Evolutionary conservation across 2,329 filamentous ascomycete genomes (phyloP).

Genomic region (Monosporascus sp.): DNA sequence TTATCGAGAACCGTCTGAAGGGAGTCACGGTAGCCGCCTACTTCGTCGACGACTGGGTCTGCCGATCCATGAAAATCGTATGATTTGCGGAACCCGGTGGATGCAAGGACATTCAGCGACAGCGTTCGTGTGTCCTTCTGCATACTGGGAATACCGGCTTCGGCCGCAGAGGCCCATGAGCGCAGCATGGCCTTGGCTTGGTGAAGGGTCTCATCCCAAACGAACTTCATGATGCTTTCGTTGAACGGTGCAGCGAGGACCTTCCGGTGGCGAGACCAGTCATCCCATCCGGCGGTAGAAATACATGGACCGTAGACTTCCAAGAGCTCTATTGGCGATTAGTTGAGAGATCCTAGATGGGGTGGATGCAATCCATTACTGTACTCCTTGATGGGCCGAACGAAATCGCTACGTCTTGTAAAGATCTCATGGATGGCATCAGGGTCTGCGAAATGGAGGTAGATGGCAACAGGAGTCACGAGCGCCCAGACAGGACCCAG

Average conservation of each 20-base stretch:
- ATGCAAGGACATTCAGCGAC: slow-evolving; percentile 24
- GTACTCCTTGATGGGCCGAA: slow-evolving; percentile 13
- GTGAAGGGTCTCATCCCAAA: slow-evolving; percentile 22
- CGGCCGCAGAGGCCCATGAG: slow-evolving; percentile 9
- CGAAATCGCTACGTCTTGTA: slow-evolving; percentile 15
- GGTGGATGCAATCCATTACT: slow-evolving; percentile 5
- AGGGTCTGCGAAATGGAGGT: slow-evolving; percentile 18
- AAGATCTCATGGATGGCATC: slow-evolving; percentile 18
- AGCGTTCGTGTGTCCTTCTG: slow-evolving; percentile 21
- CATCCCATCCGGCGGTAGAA: slow-evolving; percentile 21
- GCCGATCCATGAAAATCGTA: slow-evolving; percentile 18
- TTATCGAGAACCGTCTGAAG: slow-evolving; percentile 23
- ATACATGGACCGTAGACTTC: slow-evolving; percentile 25
- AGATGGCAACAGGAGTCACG: slow-evolving; percentile 14
- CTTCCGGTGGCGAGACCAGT: slow-evolving; percentile 27
- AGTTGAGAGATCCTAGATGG: neutral
- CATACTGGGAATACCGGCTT: slow-evolving; percentile 8
- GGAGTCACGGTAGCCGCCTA: slow-evolving; percentile 18
- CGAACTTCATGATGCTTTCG: slow-evolving; percentile 22
- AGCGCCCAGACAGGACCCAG: slow-evolving; percentile 22
- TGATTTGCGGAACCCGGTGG: slow-evolving; percentile 16
- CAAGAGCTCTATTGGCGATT: slow-evolving; percentile 14
- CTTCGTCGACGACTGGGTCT: slow-evolving; percentile 7
- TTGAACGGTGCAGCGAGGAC: slow-evolving; percentile 23
- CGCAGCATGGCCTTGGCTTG: slow-evolving; percentile 19